phyloP scores from a whole-genome alignment of 2,329 filamentous ascomycete species.

The Ophiostoma sp. region DNA sequence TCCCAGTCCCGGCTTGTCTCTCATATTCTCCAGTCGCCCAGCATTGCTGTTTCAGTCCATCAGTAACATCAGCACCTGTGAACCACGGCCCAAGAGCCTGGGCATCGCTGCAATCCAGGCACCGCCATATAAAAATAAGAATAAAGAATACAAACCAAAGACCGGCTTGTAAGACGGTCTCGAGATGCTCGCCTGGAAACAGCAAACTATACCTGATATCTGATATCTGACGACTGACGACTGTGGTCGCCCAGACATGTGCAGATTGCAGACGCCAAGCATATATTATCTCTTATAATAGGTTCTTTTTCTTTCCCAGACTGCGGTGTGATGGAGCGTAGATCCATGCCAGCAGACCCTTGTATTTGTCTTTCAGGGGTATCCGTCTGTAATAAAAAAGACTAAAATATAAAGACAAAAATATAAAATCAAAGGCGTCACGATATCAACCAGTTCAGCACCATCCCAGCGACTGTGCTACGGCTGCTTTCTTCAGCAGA shows the following conservation, averaged over 20 bases:
- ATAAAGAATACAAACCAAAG: background rate
- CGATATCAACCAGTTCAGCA: too few species aligned
- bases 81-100: background rate
- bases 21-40: slow-evolving; percentile 6
- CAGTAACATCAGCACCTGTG: background rate
- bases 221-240: background rate
- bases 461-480: too few species aligned
- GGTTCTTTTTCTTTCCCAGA: background rate
- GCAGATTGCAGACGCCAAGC: slow-evolving; percentile 2
- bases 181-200: background rate
- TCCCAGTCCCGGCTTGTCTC: background rate
- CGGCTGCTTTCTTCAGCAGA: too few species aligned
- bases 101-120: too few species aligned
- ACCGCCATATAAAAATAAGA: background rate
- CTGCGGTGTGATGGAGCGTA: background rate
- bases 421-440: too few species aligned
- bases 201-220: background rate
- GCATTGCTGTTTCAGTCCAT: background rate
- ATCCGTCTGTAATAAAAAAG: background rate
- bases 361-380: background rate
- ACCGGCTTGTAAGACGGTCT: background rate
- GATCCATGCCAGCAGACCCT: background rate
- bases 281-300: background rate
- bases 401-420: too few species aligned
- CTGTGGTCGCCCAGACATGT: background rate